phyloP scores from a whole-genome alignment of 1,284 basidiomycete genomes.

The Cronartium quercuum region DNA sequence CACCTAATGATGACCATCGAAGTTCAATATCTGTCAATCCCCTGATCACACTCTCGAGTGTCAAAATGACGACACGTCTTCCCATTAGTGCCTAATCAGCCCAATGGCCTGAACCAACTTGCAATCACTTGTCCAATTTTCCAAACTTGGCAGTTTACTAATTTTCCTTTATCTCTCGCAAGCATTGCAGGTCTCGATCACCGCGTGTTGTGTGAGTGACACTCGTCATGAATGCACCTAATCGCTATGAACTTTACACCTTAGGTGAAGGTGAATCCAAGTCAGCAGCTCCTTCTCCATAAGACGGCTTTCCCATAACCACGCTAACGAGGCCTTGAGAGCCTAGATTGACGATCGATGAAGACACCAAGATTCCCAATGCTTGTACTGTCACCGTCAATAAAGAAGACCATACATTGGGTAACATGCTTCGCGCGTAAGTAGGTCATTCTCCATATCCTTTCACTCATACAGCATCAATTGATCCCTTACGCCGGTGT shows the following conservation, averaged over 20 bases:
- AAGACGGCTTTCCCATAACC: conserved; percentile 37
- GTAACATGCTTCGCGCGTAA: conserved; percentile 88
- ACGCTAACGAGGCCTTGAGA: conserved; percentile 5
- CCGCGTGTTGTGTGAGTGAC: background rate
- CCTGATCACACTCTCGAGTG: background rate
- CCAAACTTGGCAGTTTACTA: no score
- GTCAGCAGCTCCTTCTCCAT: conserved; percentile 55
- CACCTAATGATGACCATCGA: no score
- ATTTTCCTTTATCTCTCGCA: background rate
- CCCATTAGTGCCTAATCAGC: no score
- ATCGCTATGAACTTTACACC: conserved; percentile 83
- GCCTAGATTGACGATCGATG: conserved; percentile 75
- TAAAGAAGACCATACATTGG: conserved; percentile 96
- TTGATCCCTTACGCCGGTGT: background rate
- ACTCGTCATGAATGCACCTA: conserved; percentile 83
- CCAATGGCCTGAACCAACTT: no score
- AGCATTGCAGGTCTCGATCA: background rate
- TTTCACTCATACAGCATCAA: background rate
- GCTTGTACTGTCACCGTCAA: conserved; percentile 87
- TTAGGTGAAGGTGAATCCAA: conserved; percentile 84
- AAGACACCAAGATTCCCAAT: conserved; percentile 96
- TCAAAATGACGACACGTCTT: no score
- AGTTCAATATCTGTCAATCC: no score
- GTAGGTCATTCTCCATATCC: conserved; percentile 49
- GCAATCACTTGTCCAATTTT: no score